Conservation (phyloP, 129 eudicot genomes). For the Kitagawia praeruptora region DNA sequence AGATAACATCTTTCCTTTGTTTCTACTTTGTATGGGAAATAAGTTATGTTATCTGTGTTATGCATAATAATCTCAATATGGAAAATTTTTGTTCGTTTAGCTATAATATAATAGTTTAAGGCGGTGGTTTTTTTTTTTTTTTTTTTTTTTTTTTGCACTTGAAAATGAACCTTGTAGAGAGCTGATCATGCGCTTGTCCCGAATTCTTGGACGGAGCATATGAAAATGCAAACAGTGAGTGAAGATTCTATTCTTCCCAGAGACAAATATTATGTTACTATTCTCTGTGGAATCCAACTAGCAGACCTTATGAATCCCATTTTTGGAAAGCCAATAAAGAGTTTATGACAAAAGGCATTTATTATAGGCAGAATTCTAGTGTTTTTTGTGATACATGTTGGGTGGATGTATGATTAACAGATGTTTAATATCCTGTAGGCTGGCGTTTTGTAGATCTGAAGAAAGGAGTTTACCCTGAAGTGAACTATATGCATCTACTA, state of each 20-base stretch:
- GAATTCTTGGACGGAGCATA: not conserved
- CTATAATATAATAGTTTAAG: not conserved
- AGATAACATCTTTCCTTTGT: not conserved
- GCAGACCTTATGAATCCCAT: not conserved
- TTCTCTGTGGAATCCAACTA: not conserved
- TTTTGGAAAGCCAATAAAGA: not conserved
- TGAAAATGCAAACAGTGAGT: not conserved
- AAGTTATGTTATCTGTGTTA: not conserved
- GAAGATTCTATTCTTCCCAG: not conserved
- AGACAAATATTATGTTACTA: not conserved
- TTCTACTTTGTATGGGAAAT: not conserved
- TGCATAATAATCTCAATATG: not conserved
- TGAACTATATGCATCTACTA: not conserved
- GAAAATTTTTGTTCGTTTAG: not conserved
- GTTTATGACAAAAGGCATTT: not conserved
- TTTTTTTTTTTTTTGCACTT: not conserved
- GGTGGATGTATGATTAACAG: not conserved
- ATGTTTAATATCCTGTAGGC: not conserved
- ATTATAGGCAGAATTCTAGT: not conserved
- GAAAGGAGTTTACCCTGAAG: not conserved
- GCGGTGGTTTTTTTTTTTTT: not conserved
- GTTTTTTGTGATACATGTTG: not conserved
- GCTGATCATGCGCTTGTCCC: not conserved
- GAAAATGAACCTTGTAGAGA: not conserved
- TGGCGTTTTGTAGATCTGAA: not conserved